Evolutionary conservation across 345 rosid genomes (phyloP), one percentile per base, ranked within the genome.

Genomic region (Citrus sp.): DNA sequence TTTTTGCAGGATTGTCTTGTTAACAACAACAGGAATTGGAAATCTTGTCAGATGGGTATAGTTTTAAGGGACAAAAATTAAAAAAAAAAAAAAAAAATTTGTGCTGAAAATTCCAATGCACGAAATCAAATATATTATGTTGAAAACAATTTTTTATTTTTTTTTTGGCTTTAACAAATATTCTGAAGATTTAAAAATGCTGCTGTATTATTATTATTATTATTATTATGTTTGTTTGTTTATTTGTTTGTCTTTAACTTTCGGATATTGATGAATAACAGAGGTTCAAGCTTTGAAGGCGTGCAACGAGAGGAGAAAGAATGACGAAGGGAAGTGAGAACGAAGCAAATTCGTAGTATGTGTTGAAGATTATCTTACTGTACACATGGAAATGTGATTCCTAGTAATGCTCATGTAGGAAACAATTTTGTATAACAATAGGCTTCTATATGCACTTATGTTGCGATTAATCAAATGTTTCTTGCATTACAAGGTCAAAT

Each of bases 11-110:
- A 93, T 83, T 95, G 98, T 76, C 97, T 95, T 12, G 80, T 93
- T 27, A 85, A 90, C 10, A 82, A 72, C 82, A 83, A 92, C 51
- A 90, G 98, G 77, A 90, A 93, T 64, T 95, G 98, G 98, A 95
- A 89, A 80, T 76, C 92, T 79, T 95, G 95, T 78, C 98, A 95
- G 70, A 90, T 75, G 87, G 95, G 97, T 91, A 87, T 65, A 46
- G 83, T 13, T 74, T 62, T 18, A 18, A 54, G 8, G 22, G n/a
- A 18, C 21, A 1, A 35, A 35, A 34, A 34, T 5, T 34, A 1
- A 42, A 42, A 10, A 10, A 10, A 1, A 42, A 42, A 38, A 7
- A 9, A 38, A 38, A 38, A 38, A 38, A 8, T 9, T 38, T 9
- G 38, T 25, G 13, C 10, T 46, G 5, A 38, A n/a, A 65, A 21